Evolutionary conservation across 139 green algal species (phyloP).

Genomic region (Pseudopediastrum boryanum): DNA sequence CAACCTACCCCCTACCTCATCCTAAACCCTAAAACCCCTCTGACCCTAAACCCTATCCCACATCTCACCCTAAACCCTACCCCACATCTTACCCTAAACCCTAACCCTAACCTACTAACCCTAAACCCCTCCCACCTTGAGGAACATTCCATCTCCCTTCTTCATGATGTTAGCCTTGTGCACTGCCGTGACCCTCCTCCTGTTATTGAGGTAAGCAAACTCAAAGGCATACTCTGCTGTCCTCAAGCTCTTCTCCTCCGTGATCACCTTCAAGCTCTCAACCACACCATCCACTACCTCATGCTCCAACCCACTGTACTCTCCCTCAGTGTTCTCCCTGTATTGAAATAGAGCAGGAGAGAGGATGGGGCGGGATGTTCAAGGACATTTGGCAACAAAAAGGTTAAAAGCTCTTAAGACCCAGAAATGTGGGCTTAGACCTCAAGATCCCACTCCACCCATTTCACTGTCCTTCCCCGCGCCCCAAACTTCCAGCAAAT

Average conservation of each 20-base stretch:
- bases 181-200: slow-evolving; percentile 77
- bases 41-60: too few relatives aligned
- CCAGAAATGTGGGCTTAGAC: too few relatives aligned
- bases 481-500: background rate
- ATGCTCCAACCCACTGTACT: slow-evolving; percentile 97
- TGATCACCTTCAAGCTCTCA: slow-evolving; percentile 93
- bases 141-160: slow-evolving; percentile 58
- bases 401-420: background rate
- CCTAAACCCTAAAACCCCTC: too few relatives aligned
- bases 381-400: background rate
- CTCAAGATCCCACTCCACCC: too few relatives aligned
- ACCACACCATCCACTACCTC: slow-evolving; percentile 92
- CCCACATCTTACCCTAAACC: too few relatives aligned
- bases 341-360: background rate
- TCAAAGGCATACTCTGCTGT: slow-evolving; percentile 94
- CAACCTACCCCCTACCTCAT: too few relatives aligned
- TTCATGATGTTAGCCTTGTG: slow-evolving; percentile 99
- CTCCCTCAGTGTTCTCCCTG: slow-evolving; percentile 87
- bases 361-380: background rate
- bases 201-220: slow-evolving; percentile 84
- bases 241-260: slow-evolving; percentile 71
- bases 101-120: too few relatives aligned
- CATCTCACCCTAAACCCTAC: too few relatives aligned
- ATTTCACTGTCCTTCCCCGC: background rate
- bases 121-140: slow-evolving; percentile 49